Base-by-base conservation (phyloP, 257 asterid genomes). In the Dorcoceras hygrometricum region DNA sequence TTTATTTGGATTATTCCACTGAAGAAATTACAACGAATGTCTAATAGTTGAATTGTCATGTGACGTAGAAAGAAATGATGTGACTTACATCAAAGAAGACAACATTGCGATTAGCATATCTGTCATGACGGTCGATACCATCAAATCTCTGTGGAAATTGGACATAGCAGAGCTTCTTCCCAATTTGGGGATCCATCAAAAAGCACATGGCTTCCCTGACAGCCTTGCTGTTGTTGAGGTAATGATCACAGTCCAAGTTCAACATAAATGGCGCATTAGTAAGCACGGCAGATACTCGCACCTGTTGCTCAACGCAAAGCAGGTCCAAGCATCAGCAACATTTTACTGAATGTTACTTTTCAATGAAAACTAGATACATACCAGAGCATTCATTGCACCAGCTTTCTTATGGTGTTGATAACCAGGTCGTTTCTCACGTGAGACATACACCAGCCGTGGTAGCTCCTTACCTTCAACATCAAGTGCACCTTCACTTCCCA, bases 211-310 rank as follows among this genome's bases (percentile, higher is more conserved):
- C 87, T 81, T 89, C 95, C 61, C 95, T 78, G 19, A 80, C 64
- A 18, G 96, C 92, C 79, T 85, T 89, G 83, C 96, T 87, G 81
- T 89, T 89, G 79, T 89, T 87, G 59, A 89, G 77, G 74, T 87
- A 89, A 72, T 89, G 96, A 79, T 89, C 93, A 80, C 96, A 89
- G 77, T 89, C 96, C 86, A 89, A 75, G 71, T 89, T 89, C 83
- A 89, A 65, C 79, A 89, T 84, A 79, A 83, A 89, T 3, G 96
- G 96, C 25, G 95, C 95, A 71, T 89, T 89, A 11, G 96, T 85
- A 69, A 89, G 79, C 59, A 89, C 96, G 7, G 95, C 96, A 31
- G 96, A 82, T 12, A 89, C 96, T 60, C 96, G 86, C 46, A 89
- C 89, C 95, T 88, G 76, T 24, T 48, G 62, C 57, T 23, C 24